phyloP scores from a whole-genome alignment of 2,329 filamentous ascomycete species.

The Periglandula ipomoeae region DNA sequence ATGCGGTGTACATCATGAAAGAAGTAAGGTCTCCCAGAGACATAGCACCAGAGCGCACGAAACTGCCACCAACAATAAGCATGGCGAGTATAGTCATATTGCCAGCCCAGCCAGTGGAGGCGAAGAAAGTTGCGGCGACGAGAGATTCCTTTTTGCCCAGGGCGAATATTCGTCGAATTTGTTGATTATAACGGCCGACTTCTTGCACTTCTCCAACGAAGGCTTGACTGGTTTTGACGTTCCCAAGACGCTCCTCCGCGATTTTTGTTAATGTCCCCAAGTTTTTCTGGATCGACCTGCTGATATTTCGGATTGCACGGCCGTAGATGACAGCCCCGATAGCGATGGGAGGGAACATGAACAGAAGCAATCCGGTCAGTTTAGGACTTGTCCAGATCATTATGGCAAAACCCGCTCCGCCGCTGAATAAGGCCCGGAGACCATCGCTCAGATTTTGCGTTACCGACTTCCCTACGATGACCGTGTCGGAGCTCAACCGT shows the following conservation, averaged over 20 bases:
- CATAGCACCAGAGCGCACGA: conserved; percentile 80
- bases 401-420: conserved; percentile 76
- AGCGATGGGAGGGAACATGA: conserved; percentile 87
- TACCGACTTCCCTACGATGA: conserved; percentile 97
- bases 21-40: conserved; percentile 87
- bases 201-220: conserved; percentile 92
- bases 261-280: conserved; percentile 91
- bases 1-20: conserved; percentile 98
- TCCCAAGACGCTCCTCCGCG: conserved; percentile 93
- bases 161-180: conserved; percentile 85
- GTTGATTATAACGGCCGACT: conserved; percentile 80
- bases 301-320: conserved; percentile 77
- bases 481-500: conserved; percentile 87
- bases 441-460: conserved; percentile 97
- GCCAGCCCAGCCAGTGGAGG: conserved; percentile 77
- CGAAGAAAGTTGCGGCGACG: conserved; percentile 85
- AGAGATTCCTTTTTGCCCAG: conserved; percentile 81
- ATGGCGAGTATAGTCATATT: conserved; percentile 94
- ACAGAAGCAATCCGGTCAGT: conserved; percentile 73
- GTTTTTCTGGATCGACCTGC: conserved; percentile 87
- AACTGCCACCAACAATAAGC: conserved; percentile 80
- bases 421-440: conserved; percentile 82
- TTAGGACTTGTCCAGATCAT: conserved; percentile 96
- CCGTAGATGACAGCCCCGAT: conserved; percentile 89
- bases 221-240: conserved; percentile 92